Evolutionary conservation across 371 early-diverging fungal species (phyloP).

Genomic region (Actinomortierella ambigua): DNA sequence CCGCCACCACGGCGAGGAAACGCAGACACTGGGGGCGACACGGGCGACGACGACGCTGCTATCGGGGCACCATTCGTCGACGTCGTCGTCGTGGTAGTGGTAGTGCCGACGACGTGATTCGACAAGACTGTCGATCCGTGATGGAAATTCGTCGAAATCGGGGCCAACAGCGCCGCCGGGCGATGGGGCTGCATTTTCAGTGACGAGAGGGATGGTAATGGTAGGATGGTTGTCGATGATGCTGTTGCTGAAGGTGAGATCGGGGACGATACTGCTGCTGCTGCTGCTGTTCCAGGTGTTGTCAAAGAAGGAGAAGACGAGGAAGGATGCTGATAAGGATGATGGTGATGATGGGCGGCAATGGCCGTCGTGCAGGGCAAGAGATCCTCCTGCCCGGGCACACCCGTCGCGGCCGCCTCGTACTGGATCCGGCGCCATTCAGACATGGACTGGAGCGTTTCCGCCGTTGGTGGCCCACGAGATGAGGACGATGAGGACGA

Average conservation of each 20-base stretch:
- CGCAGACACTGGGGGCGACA: too few species aligned
- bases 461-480: constrained; percentile 11
- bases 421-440: constrained; percentile 45
- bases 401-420: constrained; percentile 32
- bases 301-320: constrained; percentile 1
- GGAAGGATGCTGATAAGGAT: neutral
- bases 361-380: neutral
- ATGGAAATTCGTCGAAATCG: too few species aligned
- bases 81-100: too few species aligned
- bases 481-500: constrained; percentile 6
- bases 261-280: constrained; percentile 1
- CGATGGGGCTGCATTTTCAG: too few species aligned
- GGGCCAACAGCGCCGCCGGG: too few species aligned
- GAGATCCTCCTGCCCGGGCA: constrained; percentile 13
- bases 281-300: neutral
- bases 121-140: too few species aligned
- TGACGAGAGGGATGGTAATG: too few species aligned
- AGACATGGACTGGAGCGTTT: constrained; percentile 23
- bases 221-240: too few species aligned
- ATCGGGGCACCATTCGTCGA: too few species aligned
- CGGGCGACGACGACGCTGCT: too few species aligned
- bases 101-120: too few species aligned
- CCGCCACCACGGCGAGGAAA: too few species aligned
- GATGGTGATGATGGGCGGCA: neutral
- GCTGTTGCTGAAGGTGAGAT: neutral